Percentiles rank a stretch among this genome's conserved stretches.
Evolutionary conservation across 1,284 basidiomycete species (phyloP).

Genomic region (Pascua guehoae): DNA sequence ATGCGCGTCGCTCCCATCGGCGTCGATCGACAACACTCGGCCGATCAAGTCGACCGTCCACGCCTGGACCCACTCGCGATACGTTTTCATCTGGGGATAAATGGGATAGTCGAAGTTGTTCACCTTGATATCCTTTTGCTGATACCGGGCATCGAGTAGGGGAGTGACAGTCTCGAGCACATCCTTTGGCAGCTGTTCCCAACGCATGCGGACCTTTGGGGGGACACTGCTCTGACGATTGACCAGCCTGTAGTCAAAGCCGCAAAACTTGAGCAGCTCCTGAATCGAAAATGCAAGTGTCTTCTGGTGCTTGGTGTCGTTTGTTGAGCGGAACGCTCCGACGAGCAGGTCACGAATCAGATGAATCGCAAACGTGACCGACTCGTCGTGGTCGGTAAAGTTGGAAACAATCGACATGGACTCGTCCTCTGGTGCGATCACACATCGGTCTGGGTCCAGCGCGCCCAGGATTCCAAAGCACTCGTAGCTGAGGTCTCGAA

Average conservation of each 20-base stretch:
- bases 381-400: slow-evolving; percentile 76
- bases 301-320: slow-evolving; percentile 87
- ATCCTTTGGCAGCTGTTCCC: slow-evolving; percentile 72
- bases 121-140: slow-evolving; percentile 50
- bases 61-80: slow-evolving; percentile 91
- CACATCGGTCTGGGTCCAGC: slow-evolving; percentile 87
- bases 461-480: slow-evolving; percentile 94
- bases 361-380: slow-evolving; percentile 75
- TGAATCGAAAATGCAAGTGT: slow-evolving; percentile 90
- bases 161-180: slow-evolving; percentile 85
- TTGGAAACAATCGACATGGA: slow-evolving; percentile 75
- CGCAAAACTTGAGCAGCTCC: slow-evolving; percentile 82
- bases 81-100: slow-evolving; percentile 71
- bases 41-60: slow-evolving; percentile 87
- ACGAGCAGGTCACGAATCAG: slow-evolving; percentile 84
- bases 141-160: slow-evolving; percentile 72
- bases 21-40: slow-evolving; percentile 44
- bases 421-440: slow-evolving; percentile 52
- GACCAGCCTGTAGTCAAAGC: slow-evolving; percentile 62
- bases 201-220: slow-evolving; percentile 65
- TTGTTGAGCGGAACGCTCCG: slow-evolving; percentile 87
- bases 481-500: slow-evolving; percentile 73
- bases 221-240: slow-evolving; percentile 55
- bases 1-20: slow-evolving; percentile 27
- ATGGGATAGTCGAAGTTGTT: slow-evolving; percentile 56